Evolutionary conservation across 352 stramenopile species (phyloP), one percentile per base, ranked within the genome.

Genomic region (Phytophthora quininea): DNA sequence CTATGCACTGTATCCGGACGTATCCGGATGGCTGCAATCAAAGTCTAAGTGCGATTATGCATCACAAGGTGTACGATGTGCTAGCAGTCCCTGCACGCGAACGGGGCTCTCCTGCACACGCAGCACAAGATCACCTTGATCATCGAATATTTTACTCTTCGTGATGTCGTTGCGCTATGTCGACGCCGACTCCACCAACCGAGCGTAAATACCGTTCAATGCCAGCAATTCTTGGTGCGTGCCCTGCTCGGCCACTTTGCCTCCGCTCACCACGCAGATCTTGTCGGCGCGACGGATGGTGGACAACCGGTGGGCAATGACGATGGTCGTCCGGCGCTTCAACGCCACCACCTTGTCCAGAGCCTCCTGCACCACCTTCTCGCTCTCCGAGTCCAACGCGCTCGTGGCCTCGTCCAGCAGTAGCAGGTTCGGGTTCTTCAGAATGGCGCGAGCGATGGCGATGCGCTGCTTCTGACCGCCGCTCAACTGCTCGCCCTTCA

Each of bases 181-280:
- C 38, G 53, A 74, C 24, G 54, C 40, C 2, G 59, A 65, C 32
- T 66, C 55, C 30, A 80, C 72, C 24, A 83, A 47, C 37, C 58
- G 64, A 11, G 52, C 55, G 48, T 81, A 81, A 30, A 79, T 67
- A 10, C 64, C 73, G 45, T 60, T 52, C 14, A 59, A 30, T n/a
- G 59, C 67, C 27, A 98, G 62, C 31, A 99, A 74, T 40, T 98
- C 86, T 30, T 87, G 63, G 72, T 99, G 96, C 5, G 87, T 98
- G 27, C 96, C 96, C 35, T 89, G 77, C 69, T 99, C 95, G 4
- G 93, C 88, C 31, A 99, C 88, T 43, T 77, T 79, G 6, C 97
- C 96, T 30, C 95, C 79, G 32, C 97, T 80, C 51, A 99, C 80
- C 9, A 99, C 95, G 48, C 94, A 89, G 64, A 99, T 99, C 58